A percentile compares a stretch with the other conserved stretches of the same genome.
Conservation (phyloP, 2,329 filamentous ascomycete genomes). For the Ceratocystis smalleyi region DNA sequence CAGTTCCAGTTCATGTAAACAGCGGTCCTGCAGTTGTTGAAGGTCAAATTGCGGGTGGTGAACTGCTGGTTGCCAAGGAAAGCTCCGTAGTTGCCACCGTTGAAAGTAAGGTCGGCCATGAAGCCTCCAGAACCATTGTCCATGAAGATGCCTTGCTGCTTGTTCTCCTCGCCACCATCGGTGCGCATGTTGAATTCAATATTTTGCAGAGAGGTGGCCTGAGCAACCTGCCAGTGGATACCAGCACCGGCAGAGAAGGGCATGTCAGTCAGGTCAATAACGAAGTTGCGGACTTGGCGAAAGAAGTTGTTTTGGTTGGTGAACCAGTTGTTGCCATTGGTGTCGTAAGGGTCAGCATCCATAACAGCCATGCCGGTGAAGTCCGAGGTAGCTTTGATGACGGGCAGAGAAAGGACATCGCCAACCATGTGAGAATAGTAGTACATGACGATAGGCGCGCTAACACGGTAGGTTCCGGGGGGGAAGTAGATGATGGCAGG, state of each 20-base stretch:
- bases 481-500: constrained; percentile 89
- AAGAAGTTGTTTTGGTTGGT: constrained; percentile 77
- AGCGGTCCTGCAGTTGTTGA: constrained; percentile 68
- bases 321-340: constrained; percentile 55
- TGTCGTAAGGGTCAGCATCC: constrained; percentile 70
- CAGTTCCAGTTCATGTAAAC: constrained; percentile 89
- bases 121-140: constrained; percentile 75
- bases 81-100: constrained; percentile 61
- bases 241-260: constrained; percentile 46
- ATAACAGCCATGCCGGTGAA: constrained; percentile 86
- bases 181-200: constrained; percentile 65
- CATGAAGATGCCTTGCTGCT: constrained; percentile 66
- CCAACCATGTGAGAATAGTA: constrained; percentile 93
- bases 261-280: constrained; percentile 58
- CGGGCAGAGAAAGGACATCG: constrained; percentile 56
- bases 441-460: constrained; percentile 61
- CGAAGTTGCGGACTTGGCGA: constrained; percentile 67
- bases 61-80: constrained; percentile 82
- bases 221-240: constrained; percentile 77
- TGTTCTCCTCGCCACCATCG: constrained; percentile 47
- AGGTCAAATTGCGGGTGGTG: constrained; percentile 66
- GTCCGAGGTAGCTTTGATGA: constrained; percentile 53
- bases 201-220: constrained; percentile 67
- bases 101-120: constrained; percentile 70
- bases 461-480: constrained; percentile 70